Base-by-base conservation (phyloP, 352 stramenopile species). In the Globisporangium iwayamae region DNA sequence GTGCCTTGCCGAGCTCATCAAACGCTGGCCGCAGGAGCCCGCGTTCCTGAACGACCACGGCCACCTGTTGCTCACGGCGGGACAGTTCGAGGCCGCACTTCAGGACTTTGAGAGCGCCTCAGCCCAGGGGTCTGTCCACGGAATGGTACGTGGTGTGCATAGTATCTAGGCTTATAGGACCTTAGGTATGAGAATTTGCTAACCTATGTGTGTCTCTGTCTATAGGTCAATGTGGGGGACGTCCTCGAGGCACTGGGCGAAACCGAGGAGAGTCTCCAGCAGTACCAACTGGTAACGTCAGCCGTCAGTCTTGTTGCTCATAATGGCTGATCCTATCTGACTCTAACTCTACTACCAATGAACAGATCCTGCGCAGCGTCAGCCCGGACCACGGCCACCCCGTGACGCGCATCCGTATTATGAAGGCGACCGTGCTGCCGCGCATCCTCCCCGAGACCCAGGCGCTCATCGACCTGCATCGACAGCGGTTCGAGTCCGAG, bases 361-460 rank as follows among this genome's bases (percentile, higher is more conserved):
- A 8, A 8, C 46, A 83, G 74, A 67, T 84, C 56, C 52, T 83
- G 4, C 45, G 18, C 14, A 66, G 58, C 18, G 45, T 74, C 32
- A 63, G 68, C 3, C 20, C 54, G 5, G 65, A 78, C 28, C 32
- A 66, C 20, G 64, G 66, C 25, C 48, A 71, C 10, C 74, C 65
- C 50, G 65, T 63, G 20, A 81, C 76, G 22, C 71, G 75, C 45
- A 72, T 80, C 13, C 79, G 74, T 64, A 65, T 91, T 10, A 87
- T 89, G 81, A 78, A 73, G 62, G 75, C 79, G 6, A 90, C 79
- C 0, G 81, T 91, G 14, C 53, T 91, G 18, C 85, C 82, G 43
- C 76, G 79, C 22, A 79, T 91, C 38, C 68, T 93, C 2, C 85
- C 84, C 2, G 68, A 62, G 22, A 78, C 68, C 3, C 72, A 90